Evolutionary conservation across 345 rosid species (phyloP), one percentile per base, ranked within the genome.

Genomic region (Eucalyptus cladocalyx): DNA sequence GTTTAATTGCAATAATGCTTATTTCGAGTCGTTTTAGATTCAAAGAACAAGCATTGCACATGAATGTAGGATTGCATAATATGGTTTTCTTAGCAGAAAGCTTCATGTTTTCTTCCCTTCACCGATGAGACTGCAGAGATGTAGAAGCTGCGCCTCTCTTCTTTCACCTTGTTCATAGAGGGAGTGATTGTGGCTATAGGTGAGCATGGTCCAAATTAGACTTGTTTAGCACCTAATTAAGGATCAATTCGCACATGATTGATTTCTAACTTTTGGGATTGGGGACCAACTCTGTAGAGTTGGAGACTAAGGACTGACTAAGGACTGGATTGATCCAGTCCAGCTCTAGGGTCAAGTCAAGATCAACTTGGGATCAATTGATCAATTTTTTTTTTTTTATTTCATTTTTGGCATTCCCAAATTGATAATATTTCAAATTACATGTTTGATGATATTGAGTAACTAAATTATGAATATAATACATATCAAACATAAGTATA

Each of bases 351-450:
- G 26, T 53, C 11, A 21, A 53, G 5, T 8, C 5, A 1, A 53
- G 58, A 4, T 0, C 11, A 53, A 53, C 0, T 4, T 21, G 5
- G 5, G 11, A 53, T 53, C 5, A 53, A 53, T 53, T 0, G 26
- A 53, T 21, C 21, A 53, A 8, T 53, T 53, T 19, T 51, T 6
- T 19, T 51, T 6, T 6, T 3, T 21, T 53, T 8, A 3, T 53
- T 8, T 53, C 26, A 53, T 53, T 53, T 53, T 4, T 53, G 24
- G 26, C 26, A 4, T 53, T 4, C 58, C 26, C 16, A 53, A 53
- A 4, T 53, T 21, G 58, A 53, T 53, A 53, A 53, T 53, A 53
- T 53, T 53, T 53, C 0, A 53, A 53, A 53, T 53, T 53, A 53
- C 26, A 53, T 53, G 9, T 53, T 8, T 2, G 5, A 53, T 21